Conservation (phyloP, 2,329 filamentous ascomycete genomes). For the Claviceps africana region DNA sequence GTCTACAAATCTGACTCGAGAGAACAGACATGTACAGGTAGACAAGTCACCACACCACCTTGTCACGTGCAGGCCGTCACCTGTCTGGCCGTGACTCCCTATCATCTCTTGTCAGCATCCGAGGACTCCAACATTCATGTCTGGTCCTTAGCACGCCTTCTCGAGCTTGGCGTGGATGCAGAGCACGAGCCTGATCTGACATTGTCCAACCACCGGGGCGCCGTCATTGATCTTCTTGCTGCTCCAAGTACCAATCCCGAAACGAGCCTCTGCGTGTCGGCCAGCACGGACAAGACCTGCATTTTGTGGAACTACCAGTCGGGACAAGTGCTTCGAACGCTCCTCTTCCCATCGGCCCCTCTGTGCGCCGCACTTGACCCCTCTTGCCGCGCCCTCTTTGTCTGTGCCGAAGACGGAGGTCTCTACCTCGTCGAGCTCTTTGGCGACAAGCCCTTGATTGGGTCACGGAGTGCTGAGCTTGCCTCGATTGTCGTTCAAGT, state of each 20-base stretch:
- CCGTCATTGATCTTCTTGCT: constrained; percentile 48
- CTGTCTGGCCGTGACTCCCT: constrained; percentile 55
- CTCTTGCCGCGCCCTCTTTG: constrained; percentile 68
- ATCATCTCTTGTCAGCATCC: constrained; percentile 64
- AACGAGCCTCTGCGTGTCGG: constrained; percentile 72
- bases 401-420: constrained; percentile 66
- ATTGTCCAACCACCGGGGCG: constrained; percentile 63
- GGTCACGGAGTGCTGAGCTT: constrained; percentile 35
- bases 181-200: constrained; percentile 60
- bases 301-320: constrained; percentile 87
- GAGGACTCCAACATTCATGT: constrained; percentile 83
- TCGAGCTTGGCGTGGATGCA: constrained; percentile 42
- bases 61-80: constrained; percentile 72
- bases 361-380: constrained; percentile 66
- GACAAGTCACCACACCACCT: constrained; percentile 60
- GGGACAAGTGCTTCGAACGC: constrained; percentile 63
- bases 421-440: constrained; percentile 68
- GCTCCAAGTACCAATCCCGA: constrained; percentile 53
- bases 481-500: constrained; percentile 44
- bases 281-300: constrained; percentile 74
- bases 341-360: constrained; percentile 63
- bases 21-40: constrained; percentile 54
- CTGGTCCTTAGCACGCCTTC: constrained; percentile 68
- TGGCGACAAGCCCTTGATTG: constrained; percentile 40
- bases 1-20: constrained; percentile 5